These are phyloP conservation scores for Ophiostoma quercus DNA, from an alignment of 2,329 filamentous ascomycete species.

Conservation along the genomic window DNA sequence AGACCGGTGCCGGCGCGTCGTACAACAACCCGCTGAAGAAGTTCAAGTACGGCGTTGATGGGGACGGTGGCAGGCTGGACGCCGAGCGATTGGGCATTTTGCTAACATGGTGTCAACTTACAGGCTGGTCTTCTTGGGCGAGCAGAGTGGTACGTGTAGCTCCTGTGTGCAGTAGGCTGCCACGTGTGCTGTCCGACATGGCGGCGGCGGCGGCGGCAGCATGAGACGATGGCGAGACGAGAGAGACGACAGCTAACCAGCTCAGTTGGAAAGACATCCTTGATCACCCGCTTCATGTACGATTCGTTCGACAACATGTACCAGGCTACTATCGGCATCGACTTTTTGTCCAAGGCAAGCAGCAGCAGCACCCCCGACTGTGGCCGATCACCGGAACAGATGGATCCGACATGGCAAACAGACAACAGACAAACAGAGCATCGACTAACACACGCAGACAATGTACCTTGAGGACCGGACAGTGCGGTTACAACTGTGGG, in stretches of 20 bases:
- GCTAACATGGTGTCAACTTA: constrained; percentile 19
- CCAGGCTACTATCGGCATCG: constrained; percentile 98
- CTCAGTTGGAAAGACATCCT: constrained; percentile 91
- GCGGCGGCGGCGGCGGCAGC: background rate
- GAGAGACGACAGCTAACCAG: background rate
- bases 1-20: constrained; percentile 65
- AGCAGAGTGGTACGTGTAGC: constrained; percentile 80
- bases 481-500: constrained; percentile 95
- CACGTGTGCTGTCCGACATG: constrained; percentile 6
- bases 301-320: constrained; percentile 99
- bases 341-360: constrained; percentile 91
- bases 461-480: constrained; percentile 99
- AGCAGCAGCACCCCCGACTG: background rate
- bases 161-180: background rate
- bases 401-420: too few relatives aligned
- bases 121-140: constrained; percentile 93
- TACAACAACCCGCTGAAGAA: constrained; percentile 99
- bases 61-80: background rate
- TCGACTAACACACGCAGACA: constrained; percentile 53
- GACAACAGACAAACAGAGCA: too few relatives aligned
- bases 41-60: constrained; percentile 73
- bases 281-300: constrained; percentile 99
- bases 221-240: too few relatives aligned
- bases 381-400: background rate
- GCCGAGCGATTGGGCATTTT: background rate